phyloP scores from a whole-genome alignment of 495 filamentous ascomycete genomes.

The Darksidea phi region DNA sequence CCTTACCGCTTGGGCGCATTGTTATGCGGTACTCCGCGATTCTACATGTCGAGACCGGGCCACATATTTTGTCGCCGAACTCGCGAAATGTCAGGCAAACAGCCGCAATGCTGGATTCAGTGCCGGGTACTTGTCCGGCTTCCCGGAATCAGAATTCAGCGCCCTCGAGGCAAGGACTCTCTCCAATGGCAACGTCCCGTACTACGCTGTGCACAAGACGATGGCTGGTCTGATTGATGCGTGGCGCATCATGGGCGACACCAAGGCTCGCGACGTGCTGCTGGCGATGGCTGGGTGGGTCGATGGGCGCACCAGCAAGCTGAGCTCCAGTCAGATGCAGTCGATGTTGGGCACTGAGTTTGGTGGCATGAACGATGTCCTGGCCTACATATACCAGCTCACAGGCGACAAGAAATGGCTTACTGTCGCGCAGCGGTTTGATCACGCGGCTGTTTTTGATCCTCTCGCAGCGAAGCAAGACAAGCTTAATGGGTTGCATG shows the following conservation, averaged over 20 bases:
- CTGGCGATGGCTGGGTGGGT: constrained; percentile 44
- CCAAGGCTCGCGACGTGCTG: constrained; percentile 37
- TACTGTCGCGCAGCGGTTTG: constrained; percentile 42
- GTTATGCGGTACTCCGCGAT: constrained; percentile 37
- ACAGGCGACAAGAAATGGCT: constrained; percentile 43
- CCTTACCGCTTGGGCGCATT: constrained; percentile 42
- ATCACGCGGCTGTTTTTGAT: constrained; percentile 43
- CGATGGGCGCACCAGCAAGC: constrained; percentile 39
- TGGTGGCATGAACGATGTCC: constrained; percentile 46
- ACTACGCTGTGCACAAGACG: constrained; percentile 40
- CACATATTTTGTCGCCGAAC: constrained; percentile 40
- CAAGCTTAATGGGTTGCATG: constrained; percentile 44
- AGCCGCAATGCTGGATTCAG: constrained; percentile 36
- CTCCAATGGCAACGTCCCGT: constrained; percentile 38
- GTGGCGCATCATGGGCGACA: constrained; percentile 41
- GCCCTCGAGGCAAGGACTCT: constrained; percentile 37
- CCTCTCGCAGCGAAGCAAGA: constrained; percentile 42
- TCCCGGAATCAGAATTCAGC: constrained; percentile 44
- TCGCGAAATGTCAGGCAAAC: constrained; percentile 45
- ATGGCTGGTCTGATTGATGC: constrained; percentile 43
- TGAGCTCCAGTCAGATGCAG: constrained; percentile 44
- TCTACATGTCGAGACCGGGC: constrained; percentile 40
- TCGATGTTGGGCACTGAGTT: constrained; percentile 43
- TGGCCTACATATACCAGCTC: constrained; percentile 41
- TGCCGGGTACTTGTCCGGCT: constrained; percentile 42